These are phyloP conservation scores for Krasilnikovozyma curviuscula DNA, from an alignment of 768 basidiomycete species.

Conservation along the genomic window DNA sequence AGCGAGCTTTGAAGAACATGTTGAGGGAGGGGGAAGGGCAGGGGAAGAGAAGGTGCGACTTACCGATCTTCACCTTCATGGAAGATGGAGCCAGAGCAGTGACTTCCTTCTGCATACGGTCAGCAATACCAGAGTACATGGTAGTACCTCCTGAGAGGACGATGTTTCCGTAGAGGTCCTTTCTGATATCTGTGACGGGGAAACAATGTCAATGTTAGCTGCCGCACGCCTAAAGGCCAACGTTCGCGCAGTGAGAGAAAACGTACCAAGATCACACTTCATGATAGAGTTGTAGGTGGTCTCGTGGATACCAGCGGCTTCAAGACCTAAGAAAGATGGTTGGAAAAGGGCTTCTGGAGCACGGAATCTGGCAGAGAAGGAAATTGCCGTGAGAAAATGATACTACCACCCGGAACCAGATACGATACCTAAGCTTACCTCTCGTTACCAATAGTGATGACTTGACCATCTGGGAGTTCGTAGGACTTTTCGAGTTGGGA, in stretches of 20 bases:
- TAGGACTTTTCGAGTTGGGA: slow-evolving; percentile 83
- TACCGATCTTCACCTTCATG: slow-evolving; percentile 93
- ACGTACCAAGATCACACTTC: slow-evolving; percentile 25
- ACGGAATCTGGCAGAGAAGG: slow-evolving; percentile 34
- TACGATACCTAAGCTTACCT: too few relatives aligned
- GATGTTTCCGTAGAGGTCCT: slow-evolving; percentile 52
- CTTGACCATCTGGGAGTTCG: slow-evolving; percentile 80
- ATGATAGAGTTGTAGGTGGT: slow-evolving; percentile 38
- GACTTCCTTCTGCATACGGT: slow-evolving; percentile 90
- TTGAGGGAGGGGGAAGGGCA: too few relatives aligned
- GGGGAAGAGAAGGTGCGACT: too few relatives aligned
- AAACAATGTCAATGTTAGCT: background rate
- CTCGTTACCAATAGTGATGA: slow-evolving; percentile 87
- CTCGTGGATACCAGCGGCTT: slow-evolving; percentile 80
- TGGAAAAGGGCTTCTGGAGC: slow-evolving; percentile 46
- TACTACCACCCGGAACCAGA: background rate
- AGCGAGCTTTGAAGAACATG: too few relatives aligned
- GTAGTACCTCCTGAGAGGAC: slow-evolving; percentile 80
- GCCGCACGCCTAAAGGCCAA: too few relatives aligned
- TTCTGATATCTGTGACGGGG: slow-evolving; percentile 47
- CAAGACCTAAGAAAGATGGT: slow-evolving; percentile 54
- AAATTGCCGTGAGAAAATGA: background rate
- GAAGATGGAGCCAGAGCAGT: slow-evolving; percentile 62
- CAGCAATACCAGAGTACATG: slow-evolving; percentile 85
- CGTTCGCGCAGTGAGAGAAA: background rate